Conservation (phyloP, 106 monocot species). For the Apostasia shenzhenica region DNA sequence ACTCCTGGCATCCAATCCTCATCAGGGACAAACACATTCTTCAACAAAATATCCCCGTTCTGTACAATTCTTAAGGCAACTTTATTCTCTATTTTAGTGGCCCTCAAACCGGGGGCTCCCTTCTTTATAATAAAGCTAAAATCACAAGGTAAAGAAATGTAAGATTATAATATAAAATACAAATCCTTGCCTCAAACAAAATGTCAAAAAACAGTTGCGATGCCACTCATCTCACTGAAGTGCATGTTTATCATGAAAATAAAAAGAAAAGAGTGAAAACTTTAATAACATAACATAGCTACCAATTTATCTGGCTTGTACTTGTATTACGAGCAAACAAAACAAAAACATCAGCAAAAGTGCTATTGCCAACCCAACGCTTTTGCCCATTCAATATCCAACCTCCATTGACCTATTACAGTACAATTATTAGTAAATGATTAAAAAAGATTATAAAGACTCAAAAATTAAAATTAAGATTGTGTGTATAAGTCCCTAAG, state of each 20-base stretch:
- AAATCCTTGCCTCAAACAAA: no score
- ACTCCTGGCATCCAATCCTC: conserved; percentile 67
- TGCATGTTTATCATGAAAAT: background rate
- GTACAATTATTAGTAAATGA: no score
- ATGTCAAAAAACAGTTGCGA: no score
- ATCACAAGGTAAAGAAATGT: background rate
- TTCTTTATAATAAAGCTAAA: conserved; percentile 75
- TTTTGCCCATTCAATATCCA: conserved; percentile 85
- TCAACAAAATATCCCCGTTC: conserved; percentile 74
- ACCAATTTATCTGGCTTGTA: conserved; percentile 76
- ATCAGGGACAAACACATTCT: conserved; percentile 75
- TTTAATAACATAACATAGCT: conserved; percentile 1
- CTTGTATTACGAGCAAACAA: conserved; percentile 58
- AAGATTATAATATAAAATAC: no score
- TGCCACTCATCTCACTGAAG: background rate
- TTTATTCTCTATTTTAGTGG: conserved; percentile 78
- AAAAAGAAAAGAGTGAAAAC: no score
- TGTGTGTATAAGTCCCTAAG: no score
- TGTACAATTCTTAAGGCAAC: conserved; percentile 81
- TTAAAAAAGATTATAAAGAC: no score
- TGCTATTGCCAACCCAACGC: conserved; percentile 77
- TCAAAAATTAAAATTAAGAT: no score
- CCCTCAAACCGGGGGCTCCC: conserved; percentile 54
- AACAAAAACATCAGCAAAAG: conserved; percentile 73
- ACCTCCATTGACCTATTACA: conserved; percentile 59